These are phyloP conservation scores for Pestalotiopsis fici DNA, from an alignment of 2,329 filamentous ascomycete species.

Conservation along the genomic window DNA sequence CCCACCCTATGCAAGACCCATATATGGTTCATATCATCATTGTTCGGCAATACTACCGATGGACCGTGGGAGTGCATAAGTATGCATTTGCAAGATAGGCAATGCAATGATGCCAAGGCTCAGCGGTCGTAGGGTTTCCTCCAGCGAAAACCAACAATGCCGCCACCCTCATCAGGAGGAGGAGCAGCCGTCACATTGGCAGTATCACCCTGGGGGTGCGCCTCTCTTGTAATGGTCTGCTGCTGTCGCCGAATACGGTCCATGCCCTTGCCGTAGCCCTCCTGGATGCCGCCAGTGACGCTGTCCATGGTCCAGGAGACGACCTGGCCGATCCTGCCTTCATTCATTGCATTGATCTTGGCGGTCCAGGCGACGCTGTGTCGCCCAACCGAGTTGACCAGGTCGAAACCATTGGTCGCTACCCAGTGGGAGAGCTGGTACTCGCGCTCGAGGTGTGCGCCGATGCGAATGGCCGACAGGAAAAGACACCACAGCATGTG, in stretches of 20 bases:
- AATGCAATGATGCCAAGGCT: neutral
- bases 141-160: neutral
- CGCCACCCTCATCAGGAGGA: neutral
- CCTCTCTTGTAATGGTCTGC: neutral
- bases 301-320: conserved; percentile 66
- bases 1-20: neutral
- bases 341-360: conserved; percentile 60
- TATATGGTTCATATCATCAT: neutral
- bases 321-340: conserved; percentile 63
- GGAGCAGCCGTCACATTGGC: no score
- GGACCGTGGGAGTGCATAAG: neutral
- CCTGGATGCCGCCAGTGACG: conserved; percentile 66
- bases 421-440: conserved; percentile 65
- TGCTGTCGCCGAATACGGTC: conserved; percentile 15
- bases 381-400: conserved; percentile 55
- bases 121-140: neutral
- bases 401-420: conserved; percentile 49
- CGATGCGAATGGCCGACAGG: conserved; percentile 46
- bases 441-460: conserved; percentile 65
- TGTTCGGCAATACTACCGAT: neutral
- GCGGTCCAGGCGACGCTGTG: conserved; percentile 52
- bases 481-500: conserved; percentile 64
- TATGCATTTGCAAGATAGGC: neutral
- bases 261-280: conserved; percentile 52
- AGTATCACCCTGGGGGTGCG: neutral